These are phyloP conservation scores for Ophiobolus disseminans DNA, from an alignment of 2,329 filamentous ascomycete species.

Conservation along the genomic window DNA sequence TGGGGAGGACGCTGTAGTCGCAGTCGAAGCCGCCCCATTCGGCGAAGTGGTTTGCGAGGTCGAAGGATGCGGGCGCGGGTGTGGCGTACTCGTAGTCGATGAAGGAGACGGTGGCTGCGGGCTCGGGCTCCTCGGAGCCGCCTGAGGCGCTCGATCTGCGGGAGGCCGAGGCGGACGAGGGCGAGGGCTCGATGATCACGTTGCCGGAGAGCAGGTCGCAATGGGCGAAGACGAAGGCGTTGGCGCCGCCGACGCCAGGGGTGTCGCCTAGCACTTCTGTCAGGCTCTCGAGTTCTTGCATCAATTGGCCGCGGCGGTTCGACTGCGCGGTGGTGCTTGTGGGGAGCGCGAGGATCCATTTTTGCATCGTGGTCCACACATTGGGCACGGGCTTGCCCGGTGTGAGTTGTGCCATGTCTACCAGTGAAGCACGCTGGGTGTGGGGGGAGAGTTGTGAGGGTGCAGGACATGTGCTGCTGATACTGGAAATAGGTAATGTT, in stretches of 20 bases:
- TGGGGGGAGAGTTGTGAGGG: constrained; percentile 37
- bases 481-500: constrained; percentile 63
- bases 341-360: constrained; percentile 90
- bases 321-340: constrained; percentile 72
- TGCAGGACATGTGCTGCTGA: constrained; percentile 51
- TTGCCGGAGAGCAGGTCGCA: constrained; percentile 97
- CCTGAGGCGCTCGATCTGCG: constrained; percentile 43
- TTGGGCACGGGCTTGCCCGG: constrained; percentile 80
- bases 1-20: constrained; percentile 84
- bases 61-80: constrained; percentile 91
- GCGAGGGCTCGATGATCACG: constrained; percentile 77
- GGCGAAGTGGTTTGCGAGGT: constrained; percentile 96
- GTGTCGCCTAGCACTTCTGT: constrained; percentile 76
- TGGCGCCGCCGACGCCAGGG: constrained; percentile 71
- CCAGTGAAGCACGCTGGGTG: constrained; percentile 47
- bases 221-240: constrained; percentile 89
- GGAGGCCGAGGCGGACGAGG: constrained; percentile 43
- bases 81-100: constrained; percentile 99
- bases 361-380: constrained; percentile 93
- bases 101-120: constrained; percentile 61
- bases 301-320: constrained; percentile 70
- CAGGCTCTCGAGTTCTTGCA: constrained; percentile 75
- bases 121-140: constrained; percentile 38
- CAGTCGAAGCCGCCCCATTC: constrained; percentile 99
- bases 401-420: constrained; percentile 53